Conservation (phyloP, 2,329 filamentous ascomycete species). For the Clarireedia paspali region DNA sequence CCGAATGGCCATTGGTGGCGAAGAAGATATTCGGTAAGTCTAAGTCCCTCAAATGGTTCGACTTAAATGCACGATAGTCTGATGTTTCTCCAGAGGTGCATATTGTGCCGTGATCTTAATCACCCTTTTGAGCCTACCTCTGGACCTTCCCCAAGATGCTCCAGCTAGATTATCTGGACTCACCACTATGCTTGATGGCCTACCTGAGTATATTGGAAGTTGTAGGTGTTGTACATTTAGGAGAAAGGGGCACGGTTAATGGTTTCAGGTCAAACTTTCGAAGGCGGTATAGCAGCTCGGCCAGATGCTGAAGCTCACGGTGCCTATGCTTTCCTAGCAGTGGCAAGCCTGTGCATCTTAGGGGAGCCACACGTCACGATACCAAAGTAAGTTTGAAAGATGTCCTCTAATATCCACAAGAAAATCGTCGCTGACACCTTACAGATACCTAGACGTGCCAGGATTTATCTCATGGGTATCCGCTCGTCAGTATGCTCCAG, state of each 20-base stretch:
- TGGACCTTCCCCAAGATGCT: constrained; percentile 67
- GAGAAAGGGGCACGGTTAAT: neutral
- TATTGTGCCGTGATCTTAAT: constrained; percentile 87
- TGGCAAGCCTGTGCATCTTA: constrained; percentile 82
- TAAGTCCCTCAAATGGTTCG: constrained; percentile 34
- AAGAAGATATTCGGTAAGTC: constrained; percentile 80
- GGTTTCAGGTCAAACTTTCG: constrained; percentile 72
- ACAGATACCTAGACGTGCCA: constrained; percentile 67
- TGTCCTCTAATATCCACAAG: neutral
- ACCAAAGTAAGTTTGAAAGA: constrained; percentile 48
- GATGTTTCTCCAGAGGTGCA: constrained; percentile 55
- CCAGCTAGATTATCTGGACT: constrained; percentile 57
- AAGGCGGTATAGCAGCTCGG: constrained; percentile 83
- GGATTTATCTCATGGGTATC: constrained; percentile 81
- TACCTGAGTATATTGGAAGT: constrained; percentile 71
- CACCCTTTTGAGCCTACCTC: constrained; percentile 73
- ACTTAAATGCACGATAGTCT: constrained; percentile 5
- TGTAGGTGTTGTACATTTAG: constrained; percentile 48
- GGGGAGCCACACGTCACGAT: constrained; percentile 71
- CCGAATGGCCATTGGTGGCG: constrained; percentile 74
- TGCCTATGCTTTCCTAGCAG: constrained; percentile 89
- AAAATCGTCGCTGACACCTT: constrained; percentile 15
- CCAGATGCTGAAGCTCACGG: constrained; percentile 90
- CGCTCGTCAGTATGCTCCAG: constrained; percentile 79
- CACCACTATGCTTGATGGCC: constrained; percentile 59